phyloP scores from a whole-genome alignment of 768 basidiomycete genomes.

The Boletus rubroflammeus region DNA sequence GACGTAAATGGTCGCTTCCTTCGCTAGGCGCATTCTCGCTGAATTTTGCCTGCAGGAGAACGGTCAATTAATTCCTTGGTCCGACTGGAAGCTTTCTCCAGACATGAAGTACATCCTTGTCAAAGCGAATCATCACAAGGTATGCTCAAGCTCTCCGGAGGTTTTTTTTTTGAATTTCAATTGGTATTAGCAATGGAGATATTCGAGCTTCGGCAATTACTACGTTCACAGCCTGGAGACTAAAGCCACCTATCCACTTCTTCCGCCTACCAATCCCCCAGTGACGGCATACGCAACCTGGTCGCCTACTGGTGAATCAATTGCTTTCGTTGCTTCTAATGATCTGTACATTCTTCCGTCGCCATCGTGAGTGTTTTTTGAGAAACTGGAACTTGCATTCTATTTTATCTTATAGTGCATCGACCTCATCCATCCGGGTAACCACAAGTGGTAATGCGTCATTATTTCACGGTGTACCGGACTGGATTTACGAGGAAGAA shows the following conservation, averaged over 20 bases:
- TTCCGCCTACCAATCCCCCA: conserved; percentile 65
- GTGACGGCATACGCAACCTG: conserved; percentile 78
- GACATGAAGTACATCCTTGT: conserved; percentile 90
- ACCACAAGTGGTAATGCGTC: conserved; percentile 79
- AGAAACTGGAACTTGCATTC: not conserved
- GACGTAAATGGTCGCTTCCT: conserved; percentile 45
- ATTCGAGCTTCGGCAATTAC: conserved; percentile 88
- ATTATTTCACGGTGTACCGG: conserved; percentile 91
- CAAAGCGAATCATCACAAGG: conserved; percentile 72
- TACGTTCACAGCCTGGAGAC: conserved; percentile 81
- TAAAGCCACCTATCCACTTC: conserved; percentile 66
- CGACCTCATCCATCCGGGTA: conserved; percentile 59
- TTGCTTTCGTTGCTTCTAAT: conserved; percentile 84
- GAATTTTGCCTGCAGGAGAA: conserved; percentile 42
- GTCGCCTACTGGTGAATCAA: conserved; percentile 77
- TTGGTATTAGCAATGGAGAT: conserved; percentile 82
- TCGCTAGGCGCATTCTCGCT: not conserved
- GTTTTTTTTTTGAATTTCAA: conserved; percentile 5
- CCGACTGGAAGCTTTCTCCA: conserved; percentile 78
- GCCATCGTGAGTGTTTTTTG: conserved; percentile 47
- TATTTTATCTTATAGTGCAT: conserved; percentile 27
- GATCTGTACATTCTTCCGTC: conserved; percentile 84
- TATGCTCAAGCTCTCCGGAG: conserved; percentile 21
- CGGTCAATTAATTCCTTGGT: conserved; percentile 48
- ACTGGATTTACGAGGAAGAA: conserved; percentile 98